Conservation (phyloP, 129 eudicot species). For the Flaveria brownii region DNA sequence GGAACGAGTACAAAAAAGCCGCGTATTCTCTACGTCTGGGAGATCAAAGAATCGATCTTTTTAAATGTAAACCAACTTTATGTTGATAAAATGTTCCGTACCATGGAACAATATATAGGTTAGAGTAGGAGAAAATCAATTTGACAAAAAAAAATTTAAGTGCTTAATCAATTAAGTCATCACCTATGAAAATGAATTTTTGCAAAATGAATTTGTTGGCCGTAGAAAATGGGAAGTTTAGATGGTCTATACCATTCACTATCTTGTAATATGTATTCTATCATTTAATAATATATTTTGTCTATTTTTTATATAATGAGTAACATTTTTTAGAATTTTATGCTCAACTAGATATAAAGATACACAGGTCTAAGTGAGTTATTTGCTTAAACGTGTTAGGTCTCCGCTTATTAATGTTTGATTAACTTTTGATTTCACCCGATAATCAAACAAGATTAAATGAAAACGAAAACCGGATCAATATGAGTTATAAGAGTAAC, state of each 20-base stretch:
- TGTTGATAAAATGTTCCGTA: constrained; percentile 20
- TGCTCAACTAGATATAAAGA: background rate
- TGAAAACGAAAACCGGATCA: background rate
- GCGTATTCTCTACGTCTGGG: constrained; percentile 55
- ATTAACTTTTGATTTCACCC: background rate
- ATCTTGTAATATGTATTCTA: constrained; percentile 27
- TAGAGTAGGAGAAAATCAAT: constrained; percentile 16
- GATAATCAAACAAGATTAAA: background rate
- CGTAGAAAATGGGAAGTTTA: constrained; percentile 16
- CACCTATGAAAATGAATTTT: constrained; percentile 33
- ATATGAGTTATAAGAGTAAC: background rate
- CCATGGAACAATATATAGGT: constrained; percentile 28
- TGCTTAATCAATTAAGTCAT: constrained; percentile 31
- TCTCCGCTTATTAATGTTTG: background rate
- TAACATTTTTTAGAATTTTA: background rate
- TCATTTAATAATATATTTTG: constrained; percentile 14
- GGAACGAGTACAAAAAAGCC: constrained; percentile 67
- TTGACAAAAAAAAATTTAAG: background rate
- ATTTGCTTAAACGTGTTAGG: background rate
- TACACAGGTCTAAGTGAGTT: background rate
- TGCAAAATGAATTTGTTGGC: constrained; percentile 29
- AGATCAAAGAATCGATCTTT: constrained; percentile 53
- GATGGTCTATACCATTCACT: background rate
- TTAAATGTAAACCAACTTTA: constrained; percentile 31
- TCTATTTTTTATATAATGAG: background rate